A percentile compares a stretch with the other conserved stretches of the same genome.
Conservation (phyloP, 2,329 filamentous ascomycete species). For the Trichoderma brevicompactum region DNA sequence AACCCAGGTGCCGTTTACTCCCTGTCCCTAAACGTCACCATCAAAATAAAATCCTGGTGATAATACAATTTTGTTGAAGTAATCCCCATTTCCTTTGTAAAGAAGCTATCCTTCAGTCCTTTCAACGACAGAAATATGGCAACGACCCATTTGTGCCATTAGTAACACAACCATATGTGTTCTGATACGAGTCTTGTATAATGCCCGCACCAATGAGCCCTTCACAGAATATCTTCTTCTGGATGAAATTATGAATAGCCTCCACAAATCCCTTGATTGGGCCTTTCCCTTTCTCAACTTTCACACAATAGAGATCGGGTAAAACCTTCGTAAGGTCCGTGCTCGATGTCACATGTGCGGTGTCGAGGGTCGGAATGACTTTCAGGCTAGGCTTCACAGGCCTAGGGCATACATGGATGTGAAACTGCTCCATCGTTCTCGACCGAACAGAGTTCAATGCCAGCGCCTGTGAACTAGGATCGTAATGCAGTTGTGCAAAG, state of each 20-base stretch:
- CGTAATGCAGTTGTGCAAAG: not conserved
- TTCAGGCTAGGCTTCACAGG: not conserved
- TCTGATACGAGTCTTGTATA: not conserved
- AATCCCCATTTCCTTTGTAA: too few relatives aligned
- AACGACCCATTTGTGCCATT: not conserved
- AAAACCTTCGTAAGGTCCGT: too few relatives aligned
- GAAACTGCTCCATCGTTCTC: conserved; percentile 16
- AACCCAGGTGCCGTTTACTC: too few relatives aligned
- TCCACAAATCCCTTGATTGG: not conserved
- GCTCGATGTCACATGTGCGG: too few relatives aligned
- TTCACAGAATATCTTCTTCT: not conserved
- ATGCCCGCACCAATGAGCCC: conserved; percentile 3
- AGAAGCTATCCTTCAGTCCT: not conserved
- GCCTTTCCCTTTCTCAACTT: not conserved
- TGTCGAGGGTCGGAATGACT: not conserved
- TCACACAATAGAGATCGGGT: conserved; percentile 1
- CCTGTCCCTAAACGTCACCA: not conserved
- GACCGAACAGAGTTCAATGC: conserved; percentile 15
- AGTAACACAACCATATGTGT: conserved; percentile 10
- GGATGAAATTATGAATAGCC: not conserved
- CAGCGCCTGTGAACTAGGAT: not conserved
- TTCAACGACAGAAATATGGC: not conserved
- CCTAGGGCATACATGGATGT: conserved; percentile 5
- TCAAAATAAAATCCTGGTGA: not conserved
- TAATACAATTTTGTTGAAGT: too few relatives aligned